Evolutionary conservation across 345 rosid genomes (phyloP), one percentile per base, ranked within the genome.

Genomic region (Eucalyptus pumila): DNA sequence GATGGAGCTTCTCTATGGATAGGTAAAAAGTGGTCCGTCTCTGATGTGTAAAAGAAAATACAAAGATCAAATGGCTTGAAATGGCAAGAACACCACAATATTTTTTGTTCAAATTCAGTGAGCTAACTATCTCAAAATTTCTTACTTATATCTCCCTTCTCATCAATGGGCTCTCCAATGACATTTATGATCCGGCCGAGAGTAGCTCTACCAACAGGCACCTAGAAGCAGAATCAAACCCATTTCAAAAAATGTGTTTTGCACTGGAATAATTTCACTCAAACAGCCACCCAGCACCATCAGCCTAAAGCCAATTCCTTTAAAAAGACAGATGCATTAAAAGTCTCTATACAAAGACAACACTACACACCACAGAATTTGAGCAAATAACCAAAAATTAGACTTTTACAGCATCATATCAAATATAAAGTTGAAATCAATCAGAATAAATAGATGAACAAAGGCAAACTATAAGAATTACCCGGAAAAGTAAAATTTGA

Each of bases 161-260:
- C 94, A 32, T 98, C 99, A 67, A 98, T 98, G 32, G 99, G 95
- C 91, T 98, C 99, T 91, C 99, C 99, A 87, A 98, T 96, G 89
- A 98, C 99, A 92, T 98, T 98, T 51, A 98, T 96, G 89, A 98
- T 98, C 80, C 99, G 98, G 12, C 99, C 99, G 86, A 98, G 97
- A 5, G 99, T 98, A 54, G 97, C 97, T 85, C 99, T 95, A n/a
- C 99, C 99, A 13, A 98, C 99, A 89, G 99, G 99, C 5, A 97
- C 98, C 99, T 97, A 76, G 47, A 76, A 21, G 47, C 47, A 76
- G 85, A 76, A 76, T 76, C 85, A 40, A 76, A 37, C 85, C 47
- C 85, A 76, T 40, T 76, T 37, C 8, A 37, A 6, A 21, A 21
- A 37, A 76, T 3, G 47, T 11, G 30, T 21, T 76, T 40, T 76